phyloP scores from a whole-genome alignment of 345 rosid genomes.

The Salix dunnii region DNA sequence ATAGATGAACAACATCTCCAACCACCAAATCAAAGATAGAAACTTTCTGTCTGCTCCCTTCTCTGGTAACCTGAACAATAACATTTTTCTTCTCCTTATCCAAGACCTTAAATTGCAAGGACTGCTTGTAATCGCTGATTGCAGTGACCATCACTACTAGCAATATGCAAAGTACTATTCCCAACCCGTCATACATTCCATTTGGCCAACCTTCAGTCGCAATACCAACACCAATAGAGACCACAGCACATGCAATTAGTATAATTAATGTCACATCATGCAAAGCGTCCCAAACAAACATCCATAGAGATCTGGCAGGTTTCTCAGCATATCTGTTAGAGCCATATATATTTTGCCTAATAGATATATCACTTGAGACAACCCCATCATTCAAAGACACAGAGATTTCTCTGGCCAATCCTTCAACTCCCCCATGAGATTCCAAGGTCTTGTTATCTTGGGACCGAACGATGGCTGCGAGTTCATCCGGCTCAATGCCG shows the following conservation, averaged over 20 bases:
- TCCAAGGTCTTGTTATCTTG: conserved; percentile 30
- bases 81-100: conserved; percentile 90
- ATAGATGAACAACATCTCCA: conserved; percentile 82
- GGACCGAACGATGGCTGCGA: conserved; percentile 31
- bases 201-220: conserved; percentile 88
- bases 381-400: conserved; percentile 49
- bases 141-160: conserved; percentile 86
- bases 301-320: conserved; percentile 45
- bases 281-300: conserved; percentile 91
- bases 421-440: conserved; percentile 41
- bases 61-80: conserved; percentile 71
- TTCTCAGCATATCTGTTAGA: conserved; percentile 54
- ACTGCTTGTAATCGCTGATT: conserved; percentile 80
- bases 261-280: conserved; percentile 80
- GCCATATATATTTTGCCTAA: conserved; percentile 55
- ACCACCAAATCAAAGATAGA: conserved; percentile 77
- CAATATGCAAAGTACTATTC: conserved; percentile 74
- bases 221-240: conserved; percentile 87
- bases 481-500: conserved; percentile 37
- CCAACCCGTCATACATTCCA: conserved; percentile 84
- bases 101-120: conserved; percentile 84
- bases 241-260: conserved; percentile 74
- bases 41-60: conserved; percentile 61
- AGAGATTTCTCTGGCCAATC: conserved; percentile 28
- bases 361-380: conserved; percentile 38